Base-by-base conservation (phyloP, 1,284 basidiomycete species). In the Termitomyces sp. region DNA sequence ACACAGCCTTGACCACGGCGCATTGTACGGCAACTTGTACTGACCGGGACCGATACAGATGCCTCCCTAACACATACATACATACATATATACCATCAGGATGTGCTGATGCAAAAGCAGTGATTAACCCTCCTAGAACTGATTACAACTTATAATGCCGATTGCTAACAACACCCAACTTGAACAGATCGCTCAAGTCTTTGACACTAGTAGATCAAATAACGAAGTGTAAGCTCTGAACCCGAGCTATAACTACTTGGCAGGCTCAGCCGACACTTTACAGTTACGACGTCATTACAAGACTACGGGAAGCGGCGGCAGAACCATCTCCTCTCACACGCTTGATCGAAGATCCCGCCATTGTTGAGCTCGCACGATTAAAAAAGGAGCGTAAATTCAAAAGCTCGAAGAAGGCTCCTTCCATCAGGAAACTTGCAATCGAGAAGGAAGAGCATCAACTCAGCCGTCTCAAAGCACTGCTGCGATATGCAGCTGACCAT, bases 381-480 rank as follows among this genome's bases (percentile, higher is more conserved):
- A 62, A 57, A 46, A 51, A 46, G 42, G 41, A 51, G 39, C 57
- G 53, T 48, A 58, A 57, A 26, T 48, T 50, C 33, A 64, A 60
- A 37, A 54, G 56, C 16, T 66, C 65, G 3, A 57, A 59, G 3
- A 68, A 63, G n/a, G 62, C 67, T 10, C 59, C 65, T 28, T 57
- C 65, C 30, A 57, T 68, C 5, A 63, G 64, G 31, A 65, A 62
- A 9, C 54, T 64, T 10, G 64, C 65, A 9, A 73, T 85, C 28
- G 76, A 77, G n/a, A 83, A 85, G 56, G 81, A 84, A 63, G 81
- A 85, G 63, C 76, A 77, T 48, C 79, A 84, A 60, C 73, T 74
- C 28, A 72, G 75, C 54, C 76, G 77, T 53, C 72, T 86, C 55
- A 84, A 82, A 63, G 71, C 73, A 33, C 63, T 82, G 31, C 71